Conservation (phyloP, 2,329 filamentous ascomycete species). For the Ophiostoma ips region DNA sequence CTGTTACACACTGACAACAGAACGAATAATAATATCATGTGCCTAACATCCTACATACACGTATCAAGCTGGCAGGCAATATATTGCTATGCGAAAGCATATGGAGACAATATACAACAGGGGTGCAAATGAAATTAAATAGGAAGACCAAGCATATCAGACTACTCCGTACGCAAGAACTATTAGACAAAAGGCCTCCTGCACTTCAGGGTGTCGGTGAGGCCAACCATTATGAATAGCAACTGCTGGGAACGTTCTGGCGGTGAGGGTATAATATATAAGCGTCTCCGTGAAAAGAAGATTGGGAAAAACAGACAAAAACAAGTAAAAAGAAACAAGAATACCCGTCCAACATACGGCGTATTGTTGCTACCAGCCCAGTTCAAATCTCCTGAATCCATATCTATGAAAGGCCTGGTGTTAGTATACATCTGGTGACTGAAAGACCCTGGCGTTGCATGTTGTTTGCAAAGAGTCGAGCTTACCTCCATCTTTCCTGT, state of each 20-base stretch:
- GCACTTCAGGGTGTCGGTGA: background rate
- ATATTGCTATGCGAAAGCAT: too few relatives aligned
- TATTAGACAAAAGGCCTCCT: background rate
- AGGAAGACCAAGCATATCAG: background rate
- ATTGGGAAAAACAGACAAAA: background rate
- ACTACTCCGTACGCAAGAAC: background rate
- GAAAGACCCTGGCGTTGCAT: background rate
- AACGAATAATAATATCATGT: too few relatives aligned
- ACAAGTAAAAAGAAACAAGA: background rate
- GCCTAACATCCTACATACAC: too few relatives aligned
- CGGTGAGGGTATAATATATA: background rate
- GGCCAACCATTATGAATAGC: background rate
- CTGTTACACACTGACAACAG: too few relatives aligned
- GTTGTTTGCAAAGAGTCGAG: slow-evolving; percentile 11
- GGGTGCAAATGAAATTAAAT: background rate
- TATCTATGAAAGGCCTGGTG: slow-evolving; percentile 15
- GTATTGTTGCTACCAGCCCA: background rate
- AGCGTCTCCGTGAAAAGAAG: background rate
- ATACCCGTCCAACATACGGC: background rate
- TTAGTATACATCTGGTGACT: slow-evolving; percentile 13
- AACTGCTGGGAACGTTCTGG: background rate
- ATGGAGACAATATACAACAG: too few relatives aligned
- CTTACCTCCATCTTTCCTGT: slow-evolving; percentile 93
- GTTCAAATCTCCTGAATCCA: slow-evolving; percentile 20
- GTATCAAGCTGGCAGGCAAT: too few relatives aligned